Conservation (phyloP, 306 rosid genomes). For the Corylus heterophylla region DNA sequence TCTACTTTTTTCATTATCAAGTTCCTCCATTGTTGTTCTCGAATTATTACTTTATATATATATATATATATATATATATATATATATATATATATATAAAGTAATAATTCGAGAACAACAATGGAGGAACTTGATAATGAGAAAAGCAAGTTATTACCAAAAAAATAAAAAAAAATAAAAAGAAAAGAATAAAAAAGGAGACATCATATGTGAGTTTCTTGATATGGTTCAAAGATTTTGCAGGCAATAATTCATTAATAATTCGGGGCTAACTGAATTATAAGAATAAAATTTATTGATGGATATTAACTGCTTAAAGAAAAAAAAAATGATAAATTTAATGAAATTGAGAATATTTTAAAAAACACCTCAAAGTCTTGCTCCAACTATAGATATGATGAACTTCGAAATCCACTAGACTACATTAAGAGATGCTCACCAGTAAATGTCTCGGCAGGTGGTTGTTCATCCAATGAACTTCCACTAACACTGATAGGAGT, state of each 20-base stretch:
- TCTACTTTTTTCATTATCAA: not conserved
- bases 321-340: not conserved
- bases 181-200: not conserved
- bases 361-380: not conserved
- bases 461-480: conserved; percentile 63
- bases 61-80: no score
- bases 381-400: not conserved
- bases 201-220: not conserved
- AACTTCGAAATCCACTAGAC: conserved; percentile 14
- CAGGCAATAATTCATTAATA: not conserved
- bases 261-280: not conserved
- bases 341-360: not conserved
- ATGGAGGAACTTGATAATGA: not conserved
- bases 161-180: not conserved
- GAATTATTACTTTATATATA: no score
- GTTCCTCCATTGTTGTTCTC: no score
- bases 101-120: not conserved
- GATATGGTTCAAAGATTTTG: not conserved
- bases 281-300: not conserved
- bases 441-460: conserved; percentile 41
- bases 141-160: not conserved
- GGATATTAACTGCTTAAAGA: not conserved
- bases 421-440: conserved; percentile 52
- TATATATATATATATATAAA: no score
- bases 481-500: conserved; percentile 54